Percentiles rank a stretch among this genome's conserved stretches.
phyloP scores from a whole-genome alignment of 73 alveolate genomes.

The Uronychia binucleata region DNA sequence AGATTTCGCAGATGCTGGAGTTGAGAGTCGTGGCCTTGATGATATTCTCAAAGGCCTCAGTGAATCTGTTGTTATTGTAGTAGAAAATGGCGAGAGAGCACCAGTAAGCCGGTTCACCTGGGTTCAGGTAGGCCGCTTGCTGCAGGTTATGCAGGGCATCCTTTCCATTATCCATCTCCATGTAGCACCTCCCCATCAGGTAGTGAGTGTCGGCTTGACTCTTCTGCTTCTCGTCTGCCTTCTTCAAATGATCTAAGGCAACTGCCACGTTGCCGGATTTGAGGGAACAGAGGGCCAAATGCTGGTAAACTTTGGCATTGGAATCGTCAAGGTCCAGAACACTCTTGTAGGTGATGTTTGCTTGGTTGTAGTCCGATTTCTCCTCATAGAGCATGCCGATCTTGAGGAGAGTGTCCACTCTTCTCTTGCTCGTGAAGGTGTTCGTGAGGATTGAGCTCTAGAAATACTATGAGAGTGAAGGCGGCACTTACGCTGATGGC shows the following conservation, averaged over 20 bases:
- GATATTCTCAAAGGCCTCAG: conserved; percentile 78
- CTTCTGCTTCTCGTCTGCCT: conserved; percentile 62
- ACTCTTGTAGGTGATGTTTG: conserved; percentile 57
- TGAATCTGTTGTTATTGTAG: conserved; percentile 43
- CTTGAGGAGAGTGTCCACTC: conserved; percentile 69
- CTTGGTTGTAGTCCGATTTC: conserved; percentile 51
- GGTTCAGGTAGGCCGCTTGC: conserved; percentile 60
- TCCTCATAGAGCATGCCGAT: conserved; percentile 76
- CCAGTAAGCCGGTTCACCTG: conserved; percentile 69
- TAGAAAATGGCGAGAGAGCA: conserved; percentile 64
- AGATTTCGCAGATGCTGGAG: conserved; percentile 59
- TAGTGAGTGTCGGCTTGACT: conserved; percentile 61
- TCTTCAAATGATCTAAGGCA: conserved; percentile 47
- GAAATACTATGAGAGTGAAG: conserved; percentile 26
- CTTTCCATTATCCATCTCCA: conserved; percentile 46
- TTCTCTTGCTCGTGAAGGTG: conserved; percentile 59
- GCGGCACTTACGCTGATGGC: conserved; percentile 41
- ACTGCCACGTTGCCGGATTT: neutral
- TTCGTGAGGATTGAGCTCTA: conserved; percentile 65
- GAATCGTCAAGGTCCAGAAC: conserved; percentile 63
- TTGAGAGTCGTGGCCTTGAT: conserved; percentile 63
- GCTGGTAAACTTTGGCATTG: conserved; percentile 62
- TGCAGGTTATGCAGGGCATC: conserved; percentile 60
- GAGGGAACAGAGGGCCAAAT: conserved; percentile 24
- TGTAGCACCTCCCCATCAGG: conserved; percentile 62